These are phyloP conservation scores for Pseudomassariella vexata DNA, from an alignment of 2,329 filamentous ascomycete genomes.

Conservation along the genomic window DNA sequence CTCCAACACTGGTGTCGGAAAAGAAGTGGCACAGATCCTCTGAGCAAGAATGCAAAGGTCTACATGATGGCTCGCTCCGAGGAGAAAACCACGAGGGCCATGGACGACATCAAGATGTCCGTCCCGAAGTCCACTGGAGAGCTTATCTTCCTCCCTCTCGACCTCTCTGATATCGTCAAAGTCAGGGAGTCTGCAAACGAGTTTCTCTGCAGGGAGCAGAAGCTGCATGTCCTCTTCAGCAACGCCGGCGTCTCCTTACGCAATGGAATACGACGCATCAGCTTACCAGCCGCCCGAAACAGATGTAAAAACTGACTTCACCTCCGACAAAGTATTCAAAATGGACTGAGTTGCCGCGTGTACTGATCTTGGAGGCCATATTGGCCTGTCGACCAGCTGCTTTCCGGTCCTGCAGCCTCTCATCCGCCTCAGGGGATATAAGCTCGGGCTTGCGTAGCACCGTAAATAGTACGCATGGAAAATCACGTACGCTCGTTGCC, in stretches of 20 bases:
- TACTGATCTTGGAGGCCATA: slow-evolving; percentile 5
- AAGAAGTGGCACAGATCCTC: slow-evolving; percentile 1
- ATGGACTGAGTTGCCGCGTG: slow-evolving; percentile 5
- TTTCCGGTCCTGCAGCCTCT: slow-evolving; percentile 4
- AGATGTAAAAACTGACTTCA: too few species aligned
- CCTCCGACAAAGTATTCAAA: too few species aligned
- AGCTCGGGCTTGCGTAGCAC: slow-evolving; percentile 4
- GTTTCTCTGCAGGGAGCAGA: slow-evolving; percentile 8
- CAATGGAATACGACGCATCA: too few species aligned
- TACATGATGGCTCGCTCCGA: slow-evolving; percentile 3
- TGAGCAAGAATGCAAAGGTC: slow-evolving; percentile 4
- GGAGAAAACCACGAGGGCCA: slow-evolving; percentile 2
- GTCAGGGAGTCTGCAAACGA: slow-evolving; percentile 8
- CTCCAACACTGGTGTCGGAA: slow-evolving; percentile 4
- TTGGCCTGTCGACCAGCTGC: slow-evolving; percentile 4
- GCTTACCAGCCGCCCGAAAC: too few species aligned
- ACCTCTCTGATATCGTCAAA: slow-evolving; percentile 16
- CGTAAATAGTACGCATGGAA: slow-evolving; percentile 2
- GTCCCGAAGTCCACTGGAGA: not conserved
- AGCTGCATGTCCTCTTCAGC: slow-evolving; percentile 12
- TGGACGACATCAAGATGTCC: not conserved
- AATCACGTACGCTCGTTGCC: slow-evolving; percentile 1
- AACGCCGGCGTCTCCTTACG: slow-evolving; percentile 12
- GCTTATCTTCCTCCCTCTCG: slow-evolving; percentile 10
- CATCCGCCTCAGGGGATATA: slow-evolving; percentile 4